Evolutionary conservation across 495 filamentous ascomycete genomes (phyloP), one percentile per base, ranked within the genome.

Genomic region (Xylaria castorea): DNA sequence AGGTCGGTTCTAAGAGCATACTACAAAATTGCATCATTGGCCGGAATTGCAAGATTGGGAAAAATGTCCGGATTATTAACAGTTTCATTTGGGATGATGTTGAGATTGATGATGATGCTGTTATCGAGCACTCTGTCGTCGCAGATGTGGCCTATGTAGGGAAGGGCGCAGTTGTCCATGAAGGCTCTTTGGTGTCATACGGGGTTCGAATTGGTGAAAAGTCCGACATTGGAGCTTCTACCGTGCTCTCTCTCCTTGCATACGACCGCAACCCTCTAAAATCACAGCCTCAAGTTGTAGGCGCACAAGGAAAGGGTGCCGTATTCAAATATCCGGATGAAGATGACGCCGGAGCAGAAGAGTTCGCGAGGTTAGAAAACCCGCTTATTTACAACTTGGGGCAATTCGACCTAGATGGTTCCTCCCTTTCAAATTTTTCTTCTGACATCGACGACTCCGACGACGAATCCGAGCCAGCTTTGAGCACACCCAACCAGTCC

Each of bases 11-110:
- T 32, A 89, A 89, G 14, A 91, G 88, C 70, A 85, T 83, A 1
- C 87, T 98, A 42, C 82, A 83, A 20, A 91, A 90, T 74, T 94
- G 92, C 70, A 87, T 93, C 58, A 88, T 99, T 42, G 96, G 96
- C 30, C 88, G 92, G 71, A 87, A 91, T 71, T 97, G 94, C 82
- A 87, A 88, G 74, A 94, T 99, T 72, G 96, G 97, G 32, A 91
- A 87, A 71, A 91, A 95, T 74, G 94, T 95, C 34, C 87, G 80
- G 51, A 89, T 99, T 72, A 86, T 92, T 27, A 86, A 92, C 75
- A 92, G 94, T 14, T 95, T 96, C 76, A 91, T 99, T 74, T 99
- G 97, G 96, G 94, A 98, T 73, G 86, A 91, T 75, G 90, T 89
- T 4, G 85, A 87, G 4, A 89, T 99, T 75, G 90, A 87, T 0